Conservation (phyloP, 495 filamentous ascomycete species). For the Chaetomium fimeti region DNA sequence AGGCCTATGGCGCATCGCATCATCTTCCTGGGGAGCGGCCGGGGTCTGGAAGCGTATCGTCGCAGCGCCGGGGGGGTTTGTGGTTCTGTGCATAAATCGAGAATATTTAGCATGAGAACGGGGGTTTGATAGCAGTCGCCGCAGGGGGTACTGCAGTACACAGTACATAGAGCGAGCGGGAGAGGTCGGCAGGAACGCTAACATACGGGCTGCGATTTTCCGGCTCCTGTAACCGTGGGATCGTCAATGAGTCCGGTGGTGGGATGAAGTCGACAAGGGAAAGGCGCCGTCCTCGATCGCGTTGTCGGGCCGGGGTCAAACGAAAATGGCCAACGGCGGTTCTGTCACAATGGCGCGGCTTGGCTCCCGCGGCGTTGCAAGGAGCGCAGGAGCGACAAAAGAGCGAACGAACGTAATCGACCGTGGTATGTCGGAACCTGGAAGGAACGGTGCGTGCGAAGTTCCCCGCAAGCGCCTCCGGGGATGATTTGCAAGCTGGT, state of each 20-base stretch:
- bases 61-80: slow-evolving; percentile 22
- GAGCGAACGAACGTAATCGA: neutral
- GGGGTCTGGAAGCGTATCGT: slow-evolving; percentile 24
- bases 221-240: slow-evolving; percentile 15
- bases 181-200: slow-evolving; percentile 3
- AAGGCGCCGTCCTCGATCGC: slow-evolving; percentile 13
- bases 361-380: slow-evolving; percentile 16
- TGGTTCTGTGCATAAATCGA: slow-evolving; percentile 37
- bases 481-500: slow-evolving; percentile 18
- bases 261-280: neutral
- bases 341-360: slow-evolving; percentile 9
- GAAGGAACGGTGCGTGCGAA: slow-evolving; percentile 10
- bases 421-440: neutral
- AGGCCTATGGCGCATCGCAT: slow-evolving; percentile 43
- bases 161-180: too few species aligned
- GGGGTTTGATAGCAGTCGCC: slow-evolving; percentile 13
- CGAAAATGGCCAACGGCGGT: slow-evolving; percentile 16
- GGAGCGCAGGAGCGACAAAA: neutral
- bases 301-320: slow-evolving; percentile 10
- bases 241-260: slow-evolving; percentile 12
- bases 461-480: slow-evolving; percentile 13
- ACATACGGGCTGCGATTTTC: slow-evolving; percentile 18
- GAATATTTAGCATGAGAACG: slow-evolving; percentile 36
- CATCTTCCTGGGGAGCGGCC: slow-evolving; percentile 31
- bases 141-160: neutral